Conservation (phyloP, 768 basidiomycete genomes). For the Paxillus rubicundulus region DNA sequence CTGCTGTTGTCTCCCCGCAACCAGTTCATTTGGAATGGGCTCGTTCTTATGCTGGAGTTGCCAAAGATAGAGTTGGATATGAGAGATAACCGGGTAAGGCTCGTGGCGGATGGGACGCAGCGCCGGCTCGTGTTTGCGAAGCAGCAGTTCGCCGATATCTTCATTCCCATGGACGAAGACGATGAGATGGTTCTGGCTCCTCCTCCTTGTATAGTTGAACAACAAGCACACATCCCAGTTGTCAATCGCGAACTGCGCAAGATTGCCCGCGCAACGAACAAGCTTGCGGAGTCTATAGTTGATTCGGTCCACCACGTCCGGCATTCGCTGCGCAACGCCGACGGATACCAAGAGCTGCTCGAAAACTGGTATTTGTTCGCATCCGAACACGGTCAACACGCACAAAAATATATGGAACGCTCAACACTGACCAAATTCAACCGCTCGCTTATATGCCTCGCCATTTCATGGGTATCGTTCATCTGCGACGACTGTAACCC, state of each 20-base stretch:
- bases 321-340: constrained; percentile 54
- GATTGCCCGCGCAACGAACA: constrained; percentile 85
- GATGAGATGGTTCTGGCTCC: constrained; percentile 45
- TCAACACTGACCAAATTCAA: constrained; percentile 71
- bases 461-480: constrained; percentile 97
- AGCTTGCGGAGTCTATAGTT: constrained; percentile 89
- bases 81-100: constrained; percentile 84
- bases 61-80: constrained; percentile 78
- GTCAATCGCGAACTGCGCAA: constrained; percentile 90
- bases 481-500: constrained; percentile 98
- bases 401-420: constrained; percentile 84
- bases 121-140: constrained; percentile 74
- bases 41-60: constrained; percentile 74
- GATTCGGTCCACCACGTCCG: constrained; percentile 89
- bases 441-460: constrained; percentile 79
- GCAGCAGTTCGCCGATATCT: constrained; percentile 66
- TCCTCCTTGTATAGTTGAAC: constrained; percentile 61
- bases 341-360: constrained; percentile 77
- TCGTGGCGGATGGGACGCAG: constrained; percentile 88
- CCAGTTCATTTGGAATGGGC: constrained; percentile 90
- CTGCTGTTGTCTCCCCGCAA: constrained; percentile 82
- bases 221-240: constrained; percentile 85
- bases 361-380: constrained; percentile 96
- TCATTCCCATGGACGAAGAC: constrained; percentile 63
- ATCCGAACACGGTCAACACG: constrained; percentile 93